Evolutionary conservation across 2,329 filamentous ascomycete species (phyloP).

Genomic region (Xylariaceae sp.): DNA sequence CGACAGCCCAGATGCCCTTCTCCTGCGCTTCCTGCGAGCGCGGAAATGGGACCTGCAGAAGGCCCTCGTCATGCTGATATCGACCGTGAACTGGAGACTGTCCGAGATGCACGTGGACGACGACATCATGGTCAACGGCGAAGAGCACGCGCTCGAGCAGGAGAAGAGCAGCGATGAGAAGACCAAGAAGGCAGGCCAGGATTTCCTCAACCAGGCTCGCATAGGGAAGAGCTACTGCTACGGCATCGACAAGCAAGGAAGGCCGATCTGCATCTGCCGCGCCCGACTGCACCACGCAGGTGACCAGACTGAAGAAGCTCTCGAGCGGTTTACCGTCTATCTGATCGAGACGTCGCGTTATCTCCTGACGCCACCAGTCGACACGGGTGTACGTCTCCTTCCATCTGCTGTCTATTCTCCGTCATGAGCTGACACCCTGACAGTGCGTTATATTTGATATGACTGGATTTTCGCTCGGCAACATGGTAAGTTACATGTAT

Average conservation of each 20-base stretch:
- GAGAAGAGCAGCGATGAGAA: conserved; percentile 48
- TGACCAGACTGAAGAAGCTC: conserved; percentile 71
- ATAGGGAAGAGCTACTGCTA: conserved; percentile 93
- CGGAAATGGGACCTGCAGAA: conserved; percentile 94
- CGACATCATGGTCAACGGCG: conserved; percentile 73
- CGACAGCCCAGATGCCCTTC: conserved; percentile 81
- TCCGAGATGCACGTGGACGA: conserved; percentile 82
- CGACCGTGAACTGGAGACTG: conserved; percentile 86
- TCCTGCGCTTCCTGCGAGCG: conserved; percentile 78
- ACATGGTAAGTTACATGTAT: conserved; percentile 59
- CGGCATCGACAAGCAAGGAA: conserved; percentile 72
- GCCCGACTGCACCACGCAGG: conserved; percentile 74
- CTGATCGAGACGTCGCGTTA: conserved; percentile 91
- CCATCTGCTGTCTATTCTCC: not conserved
- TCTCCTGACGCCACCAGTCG: conserved; percentile 69
- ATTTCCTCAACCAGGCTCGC: conserved; percentile 76
- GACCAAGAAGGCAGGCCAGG: conserved; percentile 59
- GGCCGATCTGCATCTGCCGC: conserved; percentile 81
- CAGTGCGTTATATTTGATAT: conserved; percentile 94
- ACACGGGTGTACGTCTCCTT: conserved; percentile 75
- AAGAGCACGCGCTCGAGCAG: conserved; percentile 57
- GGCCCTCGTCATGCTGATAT: conserved; percentile 87
- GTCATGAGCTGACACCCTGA: conserved; percentile 16
- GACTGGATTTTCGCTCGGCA: conserved; percentile 86
- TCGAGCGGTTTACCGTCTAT: conserved; percentile 89